Base-by-base conservation (phyloP, 768 basidiomycete species). In the Mycena haematopus region DNA sequence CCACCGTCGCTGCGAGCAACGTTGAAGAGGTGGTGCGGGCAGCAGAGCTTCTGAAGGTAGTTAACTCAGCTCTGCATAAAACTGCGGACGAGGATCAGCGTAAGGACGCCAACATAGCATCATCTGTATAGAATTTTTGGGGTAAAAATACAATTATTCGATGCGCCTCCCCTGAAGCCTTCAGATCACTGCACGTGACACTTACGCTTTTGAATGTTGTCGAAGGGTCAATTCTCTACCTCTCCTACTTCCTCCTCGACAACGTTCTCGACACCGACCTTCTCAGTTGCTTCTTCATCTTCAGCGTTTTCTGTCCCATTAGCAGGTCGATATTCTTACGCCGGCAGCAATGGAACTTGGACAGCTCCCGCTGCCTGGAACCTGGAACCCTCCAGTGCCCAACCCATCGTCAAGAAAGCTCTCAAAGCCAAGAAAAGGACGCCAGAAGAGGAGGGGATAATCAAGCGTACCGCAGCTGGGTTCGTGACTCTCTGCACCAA, bases 1-100 rank as follows among this genome's bases (percentile, higher is more conserved):
- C 93, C 61, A 80, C 80, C 51, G 86, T 97, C 27, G 87, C 91
- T 4, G 76, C 76, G 49, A 94, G 91, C 69, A 95, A 96, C 75
- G 86, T 86, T 13, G 92, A 93, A 70, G 93, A 95, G 68, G 91
- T 91, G 19, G 84, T 82, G 14, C 82, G 81, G 57, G 94, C 92
- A 0, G 80, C 86, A 44, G 92, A 93, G 44, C 74, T 92, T 71
- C 75, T 95, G 62, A 90, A 90, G 70, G 76, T 74, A 22, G 76
- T 88, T 21, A 85, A 84, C 63, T 60, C 68, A 44, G 69, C 71
- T 44, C 68, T 81, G n/a, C 70, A 74, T 52, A 70, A 71, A 44
- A 62, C 61, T 53, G 63, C 24, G 55, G 52, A 52, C 60, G 62
- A 46, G 51, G 68, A n/a, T n/a, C n/a, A 51, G 55, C 56, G 52